Base-by-base conservation (phyloP, 805 yeast species). In the Blastobotrys chiropterorum region DNA sequence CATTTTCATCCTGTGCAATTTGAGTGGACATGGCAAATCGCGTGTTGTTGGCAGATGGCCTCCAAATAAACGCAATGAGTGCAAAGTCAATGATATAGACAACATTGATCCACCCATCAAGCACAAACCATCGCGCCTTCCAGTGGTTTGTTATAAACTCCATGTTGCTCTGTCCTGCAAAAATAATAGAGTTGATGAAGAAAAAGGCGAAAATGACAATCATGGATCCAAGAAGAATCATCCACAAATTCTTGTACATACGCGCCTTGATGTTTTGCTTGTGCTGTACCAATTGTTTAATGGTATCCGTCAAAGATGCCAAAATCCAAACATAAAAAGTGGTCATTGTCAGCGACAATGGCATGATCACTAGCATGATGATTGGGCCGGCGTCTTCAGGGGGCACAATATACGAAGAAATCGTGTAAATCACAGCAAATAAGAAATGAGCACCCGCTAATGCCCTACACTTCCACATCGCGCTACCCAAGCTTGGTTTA, bases 11-110 rank as follows among this genome's bases (percentile, higher is more conserved):
- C 58, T 96, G 94, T 13, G 77, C 67, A 44, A 94, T 74, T 71
- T 94, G 98, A 49, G 89, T 88, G 1, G 97, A 87, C 56, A 90
- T 90, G 11, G 97, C 98, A 64, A 94, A 79, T 80, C 95, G 84
- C 63, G 90, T 86, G 53, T 96, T 90, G 41, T 96, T 89, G 60
- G 86, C 94, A 0, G 97, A 92, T 50, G 99, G 99, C 69, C 99
- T 84, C 99, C 99, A 94, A 56, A 94, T 79, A 73, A 90, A 81
- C 3, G 96, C 87, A 57, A 94, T 76, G 7, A 90, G 80, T 61
- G 85, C 78, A 67, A 94, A 90, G 39, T 90, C 90, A 46, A 83
- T 70, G 64, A 86, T 88, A 71, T 89, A 94, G 13, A 90, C 84
- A 47, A 89, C 77, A 47, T 95, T 83, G 40, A 97, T 96, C 97